Conservation (phyloP, 1,284 basidiomycete species). For the Phellinidium pouzarii region DNA sequence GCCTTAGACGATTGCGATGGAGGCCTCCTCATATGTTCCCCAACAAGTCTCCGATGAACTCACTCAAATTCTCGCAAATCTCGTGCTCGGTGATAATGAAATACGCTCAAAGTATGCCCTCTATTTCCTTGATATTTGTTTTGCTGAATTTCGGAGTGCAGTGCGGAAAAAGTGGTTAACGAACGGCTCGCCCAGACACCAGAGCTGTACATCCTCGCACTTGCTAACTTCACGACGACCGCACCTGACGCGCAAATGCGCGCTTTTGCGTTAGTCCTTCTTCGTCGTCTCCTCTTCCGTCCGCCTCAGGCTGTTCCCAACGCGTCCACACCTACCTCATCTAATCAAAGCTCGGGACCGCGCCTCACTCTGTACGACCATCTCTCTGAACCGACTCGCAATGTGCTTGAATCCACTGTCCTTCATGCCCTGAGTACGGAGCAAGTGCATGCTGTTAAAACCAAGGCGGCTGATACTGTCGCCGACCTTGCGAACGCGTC, state of each 20-base stretch:
- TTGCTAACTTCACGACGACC: constrained; percentile 65
- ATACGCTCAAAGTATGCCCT: constrained; percentile 58
- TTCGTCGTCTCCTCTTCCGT: constrained; percentile 69
- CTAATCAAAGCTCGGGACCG: constrained; percentile 24
- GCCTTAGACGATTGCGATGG: constrained; percentile 28
- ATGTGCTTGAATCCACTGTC: constrained; percentile 62
- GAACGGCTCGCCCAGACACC: constrained; percentile 68
- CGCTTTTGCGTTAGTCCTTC: constrained; percentile 71
- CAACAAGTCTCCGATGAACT: constrained; percentile 63
- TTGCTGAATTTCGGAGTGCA: constrained; percentile 24
- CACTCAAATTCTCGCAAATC: constrained; percentile 75
- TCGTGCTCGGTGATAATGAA: constrained; percentile 73
- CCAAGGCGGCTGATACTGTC: constrained; percentile 65
- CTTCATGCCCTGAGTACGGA: constrained; percentile 63
- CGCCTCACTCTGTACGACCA: constrained; percentile 63
- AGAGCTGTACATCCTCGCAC: constrained; percentile 67
- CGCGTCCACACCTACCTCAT: constrained; percentile 22
- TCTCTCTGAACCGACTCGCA: constrained; percentile 55
- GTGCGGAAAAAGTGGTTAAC: constrained; percentile 73
- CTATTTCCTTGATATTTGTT: background rate
- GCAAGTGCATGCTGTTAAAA: constrained; percentile 46
- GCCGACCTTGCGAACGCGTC: constrained; percentile 67
- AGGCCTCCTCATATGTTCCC: constrained; percentile 37
- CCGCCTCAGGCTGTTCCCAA: constrained; percentile 27
- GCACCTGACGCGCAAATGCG: constrained; percentile 77